Evolutionary conservation across 2,329 filamentous ascomycete genomes (phyloP).

Genomic region (Pyricularia pennisetigena): DNA sequence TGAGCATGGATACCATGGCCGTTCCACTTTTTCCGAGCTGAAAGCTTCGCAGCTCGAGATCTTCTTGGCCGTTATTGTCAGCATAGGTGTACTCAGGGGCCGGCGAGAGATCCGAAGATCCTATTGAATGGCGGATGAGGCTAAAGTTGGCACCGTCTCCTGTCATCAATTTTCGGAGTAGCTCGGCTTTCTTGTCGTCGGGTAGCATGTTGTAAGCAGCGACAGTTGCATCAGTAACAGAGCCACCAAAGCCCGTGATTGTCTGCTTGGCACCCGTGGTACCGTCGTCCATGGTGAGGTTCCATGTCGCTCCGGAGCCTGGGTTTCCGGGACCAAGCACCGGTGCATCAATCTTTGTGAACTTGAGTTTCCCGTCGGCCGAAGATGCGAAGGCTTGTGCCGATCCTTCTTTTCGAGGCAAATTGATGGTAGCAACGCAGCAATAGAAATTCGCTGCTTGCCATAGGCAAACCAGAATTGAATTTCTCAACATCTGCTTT

Average conservation of each 20-base stretch:
- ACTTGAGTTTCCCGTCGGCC: constrained; percentile 24
- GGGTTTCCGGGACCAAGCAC: constrained; percentile 22
- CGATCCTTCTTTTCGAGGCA: background rate
- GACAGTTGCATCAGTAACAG: constrained; percentile 30
- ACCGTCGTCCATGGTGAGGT: constrained; percentile 27
- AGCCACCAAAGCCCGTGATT: constrained; percentile 29
- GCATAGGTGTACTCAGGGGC: constrained; percentile 29
- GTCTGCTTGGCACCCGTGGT: constrained; percentile 25
- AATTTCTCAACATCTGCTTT: background rate
- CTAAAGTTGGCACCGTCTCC: constrained; percentile 25
- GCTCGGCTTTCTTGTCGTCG: constrained; percentile 15
- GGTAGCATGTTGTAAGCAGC: constrained; percentile 25
- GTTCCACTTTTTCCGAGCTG: constrained; percentile 26
- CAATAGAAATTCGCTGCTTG: background rate
- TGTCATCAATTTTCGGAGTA: constrained; percentile 26
- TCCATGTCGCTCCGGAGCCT: constrained; percentile 23
- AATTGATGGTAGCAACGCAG: background rate
- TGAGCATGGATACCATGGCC: constrained; percentile 26
- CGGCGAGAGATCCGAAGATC: constrained; percentile 26
- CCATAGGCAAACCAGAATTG: background rate
- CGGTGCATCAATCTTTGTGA: constrained; percentile 22
- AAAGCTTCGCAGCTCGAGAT: constrained; percentile 20
- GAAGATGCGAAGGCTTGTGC: constrained; percentile 24
- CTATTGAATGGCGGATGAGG: constrained; percentile 29
- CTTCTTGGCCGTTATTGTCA: constrained; percentile 21